A percentile compares a stretch with the other conserved stretches of the same genome.
Evolutionary conservation across 805 yeast genomes (phyloP).

Genomic region (Hanseniaspora occidentalis): DNA sequence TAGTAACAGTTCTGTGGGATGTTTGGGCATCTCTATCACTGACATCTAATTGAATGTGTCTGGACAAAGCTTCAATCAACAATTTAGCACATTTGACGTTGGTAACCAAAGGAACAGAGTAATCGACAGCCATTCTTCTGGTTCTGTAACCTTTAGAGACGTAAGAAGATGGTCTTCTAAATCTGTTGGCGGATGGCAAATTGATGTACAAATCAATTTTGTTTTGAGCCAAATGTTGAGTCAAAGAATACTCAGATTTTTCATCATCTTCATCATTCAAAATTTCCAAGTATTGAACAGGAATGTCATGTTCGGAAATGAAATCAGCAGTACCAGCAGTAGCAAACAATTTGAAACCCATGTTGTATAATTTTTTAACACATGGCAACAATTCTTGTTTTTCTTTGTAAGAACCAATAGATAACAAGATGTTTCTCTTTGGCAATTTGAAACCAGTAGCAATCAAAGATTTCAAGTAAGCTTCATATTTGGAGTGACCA

Average conservation of each 20-base stretch:
- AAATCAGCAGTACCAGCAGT: constrained; percentile 99
- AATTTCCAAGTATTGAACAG: constrained; percentile 90
- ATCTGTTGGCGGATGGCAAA: constrained; percentile 91
- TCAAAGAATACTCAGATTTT: constrained; percentile 86
- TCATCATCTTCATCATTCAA: constrained; percentile 63
- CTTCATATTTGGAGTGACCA: constrained; percentile 94
- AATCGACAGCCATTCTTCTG: constrained; percentile 99
- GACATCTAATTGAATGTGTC: constrained; percentile 54
- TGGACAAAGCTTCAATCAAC: constrained; percentile 83
- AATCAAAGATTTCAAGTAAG: constrained; percentile 84
- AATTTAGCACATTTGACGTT: constrained; percentile 96
- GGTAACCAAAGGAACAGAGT: constrained; percentile 93
- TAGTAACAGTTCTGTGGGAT: constrained; percentile 65
- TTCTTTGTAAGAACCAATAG: constrained; percentile 95
- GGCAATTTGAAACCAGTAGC: constrained; percentile 95
- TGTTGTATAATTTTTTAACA: constrained; percentile 61
- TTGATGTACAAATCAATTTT: constrained; percentile 92
- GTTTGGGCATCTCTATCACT: constrained; percentile 78
- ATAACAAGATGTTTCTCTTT: constrained; percentile 83
- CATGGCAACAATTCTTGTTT: constrained; percentile 87
- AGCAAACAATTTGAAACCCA: constrained; percentile 87
- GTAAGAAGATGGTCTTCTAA: constrained; percentile 97
- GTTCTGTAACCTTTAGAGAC: constrained; percentile 95
- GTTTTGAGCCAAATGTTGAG: constrained; percentile 94
- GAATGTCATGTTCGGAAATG: constrained; percentile 85